Base-by-base conservation (phyloP, 495 filamentous ascomycete species). In the Penicillium pulvis region DNA sequence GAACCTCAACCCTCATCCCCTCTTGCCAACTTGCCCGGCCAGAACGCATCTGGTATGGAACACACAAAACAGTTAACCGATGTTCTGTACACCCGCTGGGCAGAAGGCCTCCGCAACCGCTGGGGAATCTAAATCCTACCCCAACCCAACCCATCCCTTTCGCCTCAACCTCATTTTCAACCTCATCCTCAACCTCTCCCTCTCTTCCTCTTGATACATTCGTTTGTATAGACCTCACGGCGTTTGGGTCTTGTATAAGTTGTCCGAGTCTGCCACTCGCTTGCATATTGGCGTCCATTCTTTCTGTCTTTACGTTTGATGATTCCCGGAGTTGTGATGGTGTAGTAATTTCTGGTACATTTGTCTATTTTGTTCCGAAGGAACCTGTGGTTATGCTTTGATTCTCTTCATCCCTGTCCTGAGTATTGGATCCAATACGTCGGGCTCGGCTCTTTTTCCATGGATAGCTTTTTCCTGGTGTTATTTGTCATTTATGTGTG, bases 31-130 rank as follows among this genome's bases (percentile, higher is more conserved):
- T 62, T 81, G 48, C 79, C 81, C 6, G 75, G 75, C 16, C 76
- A 81, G 54, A 63, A 83, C 23, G 76, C 83, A 46, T 80, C 86
- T 6, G 93, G 91, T 4, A 93, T 96, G 91, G 92, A 96, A 69
- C 91, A 96, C 71, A 90, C 89, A 55, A 91, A 90, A 67, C 85
- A 93, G 69, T 75, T 98, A 26, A 89, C 90, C 11, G 92, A 97
- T 74, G 88, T 96, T 28, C 82, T 98, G 19, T 98, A 96, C 73
- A 79, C 85, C 43, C 83, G 93, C 23, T 98, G 94, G 94, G 81
- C 89, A 1, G 90, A 95, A 58, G 92, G 91, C 14, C 72, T 98
- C 65, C 86, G 87, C 64, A 83, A 80, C 52, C 81, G 93, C 54
- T 98, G 93, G 93, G 82, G 84, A 17, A 69, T 82, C 19, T 86